Evolutionary conservation across 2,329 filamentous ascomycete genomes (phyloP), one percentile per base, ranked within the genome.

Genomic region (Penicillium sp.): DNA sequence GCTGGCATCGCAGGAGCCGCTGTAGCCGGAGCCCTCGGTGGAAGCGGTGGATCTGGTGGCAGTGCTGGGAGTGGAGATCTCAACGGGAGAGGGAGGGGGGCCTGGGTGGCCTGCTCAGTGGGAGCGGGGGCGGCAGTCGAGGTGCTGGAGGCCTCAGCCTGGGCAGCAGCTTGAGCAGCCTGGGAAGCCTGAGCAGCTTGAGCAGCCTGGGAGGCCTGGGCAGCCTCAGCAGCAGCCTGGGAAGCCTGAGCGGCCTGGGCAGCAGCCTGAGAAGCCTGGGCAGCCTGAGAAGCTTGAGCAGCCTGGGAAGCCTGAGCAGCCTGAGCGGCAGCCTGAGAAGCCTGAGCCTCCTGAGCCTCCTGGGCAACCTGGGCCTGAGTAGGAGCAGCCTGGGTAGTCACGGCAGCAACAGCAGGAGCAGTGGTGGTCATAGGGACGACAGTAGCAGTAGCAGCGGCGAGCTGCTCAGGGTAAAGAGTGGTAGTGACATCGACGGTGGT

Each of bases 401-500:
- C 16, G 16, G 44, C 44, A 45, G 43, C 41, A 20, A 46, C 31
- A 34, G 47, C 46, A 13, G 55, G 14, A 23, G 47, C 44, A 11
- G 41, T 29, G 42, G 47, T 39, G 44, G 52, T 58, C 32, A 58
- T 55, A 4, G 54, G 53, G 40, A 57, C 51, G 46, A 57, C 36
- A 31, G 61, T 55, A 8, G 56, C 40, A 41, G 45, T 49, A 31
- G 52, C 38, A 32, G 56, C 47, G 38, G 14, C 11, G 13, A 62
- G 43, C 52, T 60, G 59, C 50, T 63, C 46, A 43, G 60, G 47
- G 59, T 70, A 76, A 62, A 80, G 51, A 49, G 74, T 77, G 52
- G 68, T 71, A 49, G 72, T 74, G 47, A 74, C 64, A 42, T 70
- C 65, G 40, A 79, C 63, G 34, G 75, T 79, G 44, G 74, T 72